Conservation (phyloP, 805 yeast genomes). For the Hanseniaspora guilliermondii region DNA sequence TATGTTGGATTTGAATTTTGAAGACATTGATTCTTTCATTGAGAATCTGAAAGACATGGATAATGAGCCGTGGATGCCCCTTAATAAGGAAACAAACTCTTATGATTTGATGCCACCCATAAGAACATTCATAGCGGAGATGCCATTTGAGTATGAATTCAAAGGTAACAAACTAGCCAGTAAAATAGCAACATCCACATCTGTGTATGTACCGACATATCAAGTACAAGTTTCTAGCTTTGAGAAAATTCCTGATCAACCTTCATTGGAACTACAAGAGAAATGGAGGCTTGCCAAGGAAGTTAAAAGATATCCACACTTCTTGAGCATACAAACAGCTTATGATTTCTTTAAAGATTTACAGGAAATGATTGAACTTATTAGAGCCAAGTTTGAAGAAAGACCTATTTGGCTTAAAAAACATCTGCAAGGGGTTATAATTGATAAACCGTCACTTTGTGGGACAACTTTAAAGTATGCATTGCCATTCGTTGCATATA, state of each 20-base stretch:
- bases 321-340: conserved; percentile 20
- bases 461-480: conserved; percentile 46
- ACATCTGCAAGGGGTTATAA: conserved; percentile 44
- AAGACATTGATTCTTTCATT: conserved; percentile 23
- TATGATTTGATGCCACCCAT: conserved; percentile 78
- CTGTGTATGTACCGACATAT: conserved; percentile 30
- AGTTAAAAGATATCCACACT: conserved; percentile 26
- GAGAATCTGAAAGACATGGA: conserved; percentile 31
- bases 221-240: conserved; percentile 40
- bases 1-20: conserved; percentile 25
- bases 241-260: conserved; percentile 36
- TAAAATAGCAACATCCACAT: conserved; percentile 21
- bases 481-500: conserved; percentile 70
- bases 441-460: conserved; percentile 24
- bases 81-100: conserved; percentile 16
- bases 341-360: conserved; percentile 25
- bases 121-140: conserved; percentile 57
- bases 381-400: conserved; percentile 40
- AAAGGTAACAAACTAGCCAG: conserved; percentile 43
- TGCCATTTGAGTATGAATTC: conserved; percentile 69
- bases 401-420: conserved; percentile 82
- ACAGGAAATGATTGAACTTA: conserved; percentile 22
- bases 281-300: conserved; percentile 32
- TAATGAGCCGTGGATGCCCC: conserved; percentile 28
- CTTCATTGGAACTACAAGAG: conserved; percentile 38